Base-by-base conservation (phyloP, 176 grass and related monocot species). In the Dendrocalamus sinicus region DNA sequence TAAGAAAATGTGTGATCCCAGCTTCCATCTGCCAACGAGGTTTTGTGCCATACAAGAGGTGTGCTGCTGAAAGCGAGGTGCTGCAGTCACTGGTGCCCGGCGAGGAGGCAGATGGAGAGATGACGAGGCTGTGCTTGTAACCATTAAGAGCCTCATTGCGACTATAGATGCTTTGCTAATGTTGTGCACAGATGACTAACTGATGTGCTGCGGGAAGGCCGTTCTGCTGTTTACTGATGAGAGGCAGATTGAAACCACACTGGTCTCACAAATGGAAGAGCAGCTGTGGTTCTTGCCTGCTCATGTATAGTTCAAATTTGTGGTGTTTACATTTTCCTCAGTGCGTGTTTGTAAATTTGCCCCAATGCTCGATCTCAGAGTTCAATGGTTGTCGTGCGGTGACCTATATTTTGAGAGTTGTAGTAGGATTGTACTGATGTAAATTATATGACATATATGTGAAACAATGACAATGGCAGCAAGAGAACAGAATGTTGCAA, bases 121-220 rank as follows among this genome's bases (percentile, higher is more conserved):
- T 81, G 70, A 92, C 91, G 70, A 91, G 88, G 84, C 88, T 98
- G 66, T 95, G 89, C 86, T 75, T 95, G 60, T 95, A 89, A 88
- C 23, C 39, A 12, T 58, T 60, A 70, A 17, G 74, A 44, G 35
- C 45, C 19, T 30, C 86, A 70, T 12, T 19, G 51, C 30, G 71
- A 60, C 75, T 54, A 28, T 60, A 37, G 62, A 76, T 89, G 22
- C 35, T 75, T 89, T 74, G 41, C 50, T 88, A 52, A 76, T 76
- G 68, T 73, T 46, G 72, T 72, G 48, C 47, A 79, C 47, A 73
- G 24, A 85, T 73, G 72, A 65, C 65, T 69, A 74, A 46, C 68
- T 76, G 57, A 79, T 87, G 19, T 77, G 80, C 75, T 65, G 75
- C 68, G 51, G 70, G 84, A 79, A 64, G 45, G 32, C 55, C 43